Conservation (phyloP, 139 green algal species). For the Coelastrella sp. region DNA sequence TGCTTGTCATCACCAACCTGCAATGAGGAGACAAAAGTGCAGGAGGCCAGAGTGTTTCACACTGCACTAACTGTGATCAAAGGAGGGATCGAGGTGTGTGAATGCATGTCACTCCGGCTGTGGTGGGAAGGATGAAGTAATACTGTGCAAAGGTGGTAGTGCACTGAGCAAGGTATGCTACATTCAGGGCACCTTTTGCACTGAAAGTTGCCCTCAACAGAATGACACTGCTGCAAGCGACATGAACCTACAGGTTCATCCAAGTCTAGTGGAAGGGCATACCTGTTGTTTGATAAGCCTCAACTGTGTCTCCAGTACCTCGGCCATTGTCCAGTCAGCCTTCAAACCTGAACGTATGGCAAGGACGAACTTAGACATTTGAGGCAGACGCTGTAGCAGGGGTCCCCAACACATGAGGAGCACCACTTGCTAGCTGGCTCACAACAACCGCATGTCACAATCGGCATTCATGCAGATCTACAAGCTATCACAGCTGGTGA, state of each 20-base stretch:
- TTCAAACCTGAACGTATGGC: constrained; percentile 49
- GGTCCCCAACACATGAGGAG: too few species aligned
- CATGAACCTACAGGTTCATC: too few species aligned
- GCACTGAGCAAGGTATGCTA: too few species aligned
- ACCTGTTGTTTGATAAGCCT: constrained; percentile 73
- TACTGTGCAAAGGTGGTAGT: too few species aligned
- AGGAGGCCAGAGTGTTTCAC: background rate
- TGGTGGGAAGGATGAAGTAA: too few species aligned
- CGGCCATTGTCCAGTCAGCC: constrained; percentile 95
- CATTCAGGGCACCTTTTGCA: too few species aligned
- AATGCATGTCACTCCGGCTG: too few species aligned
- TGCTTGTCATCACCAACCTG: constrained; percentile 91
- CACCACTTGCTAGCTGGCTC: background rate
- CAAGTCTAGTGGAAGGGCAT: too few species aligned
- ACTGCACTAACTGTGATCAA: background rate
- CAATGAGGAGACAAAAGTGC: background rate
- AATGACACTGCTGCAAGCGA: too few species aligned
- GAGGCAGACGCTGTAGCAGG: background rate
- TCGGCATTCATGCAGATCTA: too few species aligned
- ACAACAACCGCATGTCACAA: too few species aligned
- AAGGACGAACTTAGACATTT: background rate
- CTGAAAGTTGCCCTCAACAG: too few species aligned
- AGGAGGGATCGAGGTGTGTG: background rate
- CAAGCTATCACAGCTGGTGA: background rate
- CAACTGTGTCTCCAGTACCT: constrained; percentile 96